These are phyloP conservation scores for Penicillium subrubescens DNA, from an alignment of 495 filamentous ascomycete genomes.

Conservation along the genomic window DNA sequence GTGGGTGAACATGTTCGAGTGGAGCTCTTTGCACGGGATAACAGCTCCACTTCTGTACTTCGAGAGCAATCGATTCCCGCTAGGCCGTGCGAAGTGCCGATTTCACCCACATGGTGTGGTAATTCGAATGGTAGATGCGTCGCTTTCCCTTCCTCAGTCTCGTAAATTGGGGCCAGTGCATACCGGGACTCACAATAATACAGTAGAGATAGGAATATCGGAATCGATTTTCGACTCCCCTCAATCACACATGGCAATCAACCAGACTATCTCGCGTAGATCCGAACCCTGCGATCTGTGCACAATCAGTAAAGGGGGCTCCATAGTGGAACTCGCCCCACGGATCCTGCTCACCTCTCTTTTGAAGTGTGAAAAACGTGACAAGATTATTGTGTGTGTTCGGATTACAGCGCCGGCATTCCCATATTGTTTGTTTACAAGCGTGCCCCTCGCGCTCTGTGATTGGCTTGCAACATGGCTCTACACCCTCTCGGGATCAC, in stretches of 20 bases:
- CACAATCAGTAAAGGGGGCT: neutral
- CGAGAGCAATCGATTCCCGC: neutral
- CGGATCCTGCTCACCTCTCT: neutral
- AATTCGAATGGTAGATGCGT: neutral
- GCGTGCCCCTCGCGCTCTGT: neutral
- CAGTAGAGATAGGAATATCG: neutral
- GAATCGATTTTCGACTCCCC: neutral
- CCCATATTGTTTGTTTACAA: slow-evolving; percentile 2
- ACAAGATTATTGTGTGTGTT: neutral
- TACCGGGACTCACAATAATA: neutral
- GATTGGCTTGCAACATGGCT: slow-evolving; percentile 2
- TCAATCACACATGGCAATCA: neutral
- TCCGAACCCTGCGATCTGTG: neutral
- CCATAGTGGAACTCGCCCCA: neutral
- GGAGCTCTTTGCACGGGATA: slow-evolving; percentile 18
- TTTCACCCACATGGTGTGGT: neutral
- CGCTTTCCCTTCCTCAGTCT: neutral
- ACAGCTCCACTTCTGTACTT: slow-evolving; percentile 12
- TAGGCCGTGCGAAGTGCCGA: slow-evolving; percentile 10
- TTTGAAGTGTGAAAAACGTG: slow-evolving; percentile 1
- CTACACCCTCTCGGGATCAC: neutral
- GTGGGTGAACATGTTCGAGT: slow-evolving; percentile 11
- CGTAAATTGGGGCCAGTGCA: neutral
- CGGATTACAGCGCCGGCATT: neutral
- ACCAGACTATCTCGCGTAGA: neutral